These are phyloP conservation scores for Chenopodium quinoa DNA, from an alignment of 148 eudicot species.

Conservation along the genomic window DNA sequence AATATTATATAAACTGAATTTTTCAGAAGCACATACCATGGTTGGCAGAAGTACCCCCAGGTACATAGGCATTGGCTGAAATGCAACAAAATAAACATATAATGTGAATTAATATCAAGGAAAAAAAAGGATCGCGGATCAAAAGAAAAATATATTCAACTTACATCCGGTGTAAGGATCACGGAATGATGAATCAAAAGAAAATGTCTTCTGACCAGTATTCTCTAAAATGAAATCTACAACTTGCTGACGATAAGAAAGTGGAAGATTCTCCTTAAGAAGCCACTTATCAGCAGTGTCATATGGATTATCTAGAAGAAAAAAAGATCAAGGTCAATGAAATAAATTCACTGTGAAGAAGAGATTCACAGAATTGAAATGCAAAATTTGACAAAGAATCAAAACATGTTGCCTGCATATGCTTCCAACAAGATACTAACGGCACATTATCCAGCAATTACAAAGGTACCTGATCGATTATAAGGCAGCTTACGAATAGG, in stretches of 20 bases:
- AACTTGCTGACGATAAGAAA: conserved; percentile 85
- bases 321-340: conserved; percentile 9
- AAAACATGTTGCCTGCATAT: background rate
- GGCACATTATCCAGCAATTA: conserved; percentile 1
- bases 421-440: conserved; percentile 1
- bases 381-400: background rate
- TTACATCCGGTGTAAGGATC: conserved; percentile 97
- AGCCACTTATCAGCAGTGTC: conserved; percentile 96
- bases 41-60: conserved; percentile 61
- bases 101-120: conserved; percentile 16
- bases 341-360: background rate
- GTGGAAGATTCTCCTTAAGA: conserved; percentile 82
- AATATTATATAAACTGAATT: background rate
- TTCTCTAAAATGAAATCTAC: conserved; percentile 86
- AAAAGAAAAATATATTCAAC: conserved; percentile 20
- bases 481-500: conserved; percentile 95
- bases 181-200: conserved; percentile 79
- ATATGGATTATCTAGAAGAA: conserved; percentile 79
- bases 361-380: background rate
- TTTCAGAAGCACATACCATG: conserved; percentile 41
- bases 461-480: conserved; percentile 70
- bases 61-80: conserved; percentile 93
- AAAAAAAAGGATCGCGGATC: background rate
- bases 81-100: conserved; percentile 21
- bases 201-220: conserved; percentile 66